phyloP scores from a whole-genome alignment of 1,139 yeast genomes.

The Sugiyamaella japonica region DNA sequence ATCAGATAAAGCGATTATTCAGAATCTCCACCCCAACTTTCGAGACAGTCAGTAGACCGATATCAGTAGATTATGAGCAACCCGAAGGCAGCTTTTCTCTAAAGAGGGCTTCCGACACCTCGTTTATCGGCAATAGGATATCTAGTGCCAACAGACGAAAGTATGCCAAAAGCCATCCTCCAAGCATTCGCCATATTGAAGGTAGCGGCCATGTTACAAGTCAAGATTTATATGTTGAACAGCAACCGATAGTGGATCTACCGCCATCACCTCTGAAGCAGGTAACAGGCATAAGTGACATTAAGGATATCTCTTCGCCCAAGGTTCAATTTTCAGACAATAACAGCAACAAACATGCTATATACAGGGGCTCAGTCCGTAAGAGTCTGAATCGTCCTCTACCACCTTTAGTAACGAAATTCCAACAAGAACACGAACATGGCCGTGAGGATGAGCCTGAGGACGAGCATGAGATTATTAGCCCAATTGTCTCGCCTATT shows the following conservation, averaged over 20 bases:
- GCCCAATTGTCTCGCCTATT: neutral
- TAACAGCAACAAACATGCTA: neutral
- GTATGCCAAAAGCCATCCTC: slow-evolving; percentile 11
- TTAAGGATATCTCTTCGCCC: neutral
- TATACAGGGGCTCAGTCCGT: neutral
- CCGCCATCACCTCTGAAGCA: slow-evolving; percentile 8
- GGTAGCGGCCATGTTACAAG: neutral
- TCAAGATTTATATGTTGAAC: slow-evolving; percentile 9
- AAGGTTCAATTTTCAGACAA: neutral
- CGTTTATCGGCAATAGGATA: neutral
- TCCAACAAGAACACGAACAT: neutral
- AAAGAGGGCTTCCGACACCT: slow-evolving; percentile 7
- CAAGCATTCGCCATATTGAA: neutral
- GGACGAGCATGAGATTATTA: neutral
- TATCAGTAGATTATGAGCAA: neutral
- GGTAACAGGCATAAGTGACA: neutral
- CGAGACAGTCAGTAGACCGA: slow-evolving; percentile 6
- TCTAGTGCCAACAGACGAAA: neutral
- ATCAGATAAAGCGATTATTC: slow-evolving; percentile 10
- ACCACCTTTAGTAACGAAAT: neutral
- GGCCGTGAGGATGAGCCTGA: no score
- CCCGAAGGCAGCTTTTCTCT: neutral
- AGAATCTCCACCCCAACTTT: slow-evolving; percentile 3
- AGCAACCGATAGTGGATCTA: slow-evolving; percentile 2
- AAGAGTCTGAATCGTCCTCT: neutral